Evolutionary conservation across 129 eudicot species (phyloP), one percentile per base, ranked within the genome.

Genomic region (Arctium minus): DNA sequence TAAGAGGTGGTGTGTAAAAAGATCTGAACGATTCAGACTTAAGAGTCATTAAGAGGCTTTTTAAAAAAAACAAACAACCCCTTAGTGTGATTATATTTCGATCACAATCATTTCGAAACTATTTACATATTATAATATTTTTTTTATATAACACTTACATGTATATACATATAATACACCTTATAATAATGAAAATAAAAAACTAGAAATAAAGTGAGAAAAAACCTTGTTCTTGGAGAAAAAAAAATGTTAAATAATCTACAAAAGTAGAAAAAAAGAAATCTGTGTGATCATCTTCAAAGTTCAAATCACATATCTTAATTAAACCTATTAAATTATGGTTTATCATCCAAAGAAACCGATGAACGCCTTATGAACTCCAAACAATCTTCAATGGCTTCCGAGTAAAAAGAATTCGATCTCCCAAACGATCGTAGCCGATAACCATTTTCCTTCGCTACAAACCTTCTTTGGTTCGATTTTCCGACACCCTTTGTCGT

Each of bases 331-430:
- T 84, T 9, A 2, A 48, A 73, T 73, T 64, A 74, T 30, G 87
- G 83, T 73, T 86, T 81, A 35, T 94, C 96, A 69, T 89, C 92
- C 48, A 75, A 73, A 33, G 96, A 91, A 65, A 91, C 86, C 3
- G 97, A 95, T 5, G 92, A 82, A 18, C 98, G 85, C 79, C 87
- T 92, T 79, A 94, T 94, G 18, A 94, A 94, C 89, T 94, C 98
- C 94, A 95, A 88, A 68, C 98, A 95, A 87, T 95, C 98, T 3
- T 94, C 97, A 80, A 95, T 95, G 60, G 98, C 98, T 88, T 95
- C 98, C 0, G 97, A 88, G 70, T 93, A 95, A 78, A 95, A 95
- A 3, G 97, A 92, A 88, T 95, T 95, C 6, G 98, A 91, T 31
- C 94, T 83, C 13, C 89, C 92, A 44, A 80, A 87, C 30, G 92